Percentiles rank a stretch among this genome's conserved stretches.
phyloP scores from a whole-genome alignment of 2,329 filamentous ascomycete species.

The Cytospora piceicola region DNA sequence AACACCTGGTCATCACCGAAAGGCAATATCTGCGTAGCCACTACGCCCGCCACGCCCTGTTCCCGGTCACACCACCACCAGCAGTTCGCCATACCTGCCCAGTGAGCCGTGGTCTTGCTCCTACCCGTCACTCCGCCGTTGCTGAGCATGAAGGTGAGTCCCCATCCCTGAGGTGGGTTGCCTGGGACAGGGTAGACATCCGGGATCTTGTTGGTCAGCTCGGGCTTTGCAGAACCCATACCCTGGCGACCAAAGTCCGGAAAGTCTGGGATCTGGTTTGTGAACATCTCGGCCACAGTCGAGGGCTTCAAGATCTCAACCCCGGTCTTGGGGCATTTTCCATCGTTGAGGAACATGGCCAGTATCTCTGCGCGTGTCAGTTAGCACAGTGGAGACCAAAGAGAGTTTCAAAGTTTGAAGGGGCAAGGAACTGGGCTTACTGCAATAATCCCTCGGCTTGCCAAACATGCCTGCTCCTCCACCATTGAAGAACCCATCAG shows the following conservation, averaged over 20 bases:
- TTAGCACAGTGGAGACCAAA: not conserved
- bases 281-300: conserved; percentile 64
- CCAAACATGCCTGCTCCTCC: conserved; percentile 62
- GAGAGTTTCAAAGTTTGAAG: not conserved
- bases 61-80: conserved; percentile 65
- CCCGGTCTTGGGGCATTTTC: conserved; percentile 59
- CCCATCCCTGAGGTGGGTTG: conserved; percentile 63
- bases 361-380: conserved; percentile 53
- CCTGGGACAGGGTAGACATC: conserved; percentile 51
- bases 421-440: conserved; percentile 41
- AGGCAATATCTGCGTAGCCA: conserved; percentile 51
- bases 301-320: conserved; percentile 54
- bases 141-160: conserved; percentile 58
- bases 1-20: conserved; percentile 46
- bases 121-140: conserved; percentile 52
- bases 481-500: conserved; percentile 50
- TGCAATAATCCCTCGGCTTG: conserved; percentile 58
- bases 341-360: conserved; percentile 63
- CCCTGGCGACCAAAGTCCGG: conserved; percentile 51
- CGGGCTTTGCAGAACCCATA: conserved; percentile 49
- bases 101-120: conserved; percentile 51
- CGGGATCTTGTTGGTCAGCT: conserved; percentile 48
- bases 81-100: conserved; percentile 60
- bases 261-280: conserved; percentile 60
- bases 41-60: conserved; percentile 55